phyloP scores from a whole-genome alignment of 352 stramenopile species.

The Phytophthora pistaciae region DNA sequence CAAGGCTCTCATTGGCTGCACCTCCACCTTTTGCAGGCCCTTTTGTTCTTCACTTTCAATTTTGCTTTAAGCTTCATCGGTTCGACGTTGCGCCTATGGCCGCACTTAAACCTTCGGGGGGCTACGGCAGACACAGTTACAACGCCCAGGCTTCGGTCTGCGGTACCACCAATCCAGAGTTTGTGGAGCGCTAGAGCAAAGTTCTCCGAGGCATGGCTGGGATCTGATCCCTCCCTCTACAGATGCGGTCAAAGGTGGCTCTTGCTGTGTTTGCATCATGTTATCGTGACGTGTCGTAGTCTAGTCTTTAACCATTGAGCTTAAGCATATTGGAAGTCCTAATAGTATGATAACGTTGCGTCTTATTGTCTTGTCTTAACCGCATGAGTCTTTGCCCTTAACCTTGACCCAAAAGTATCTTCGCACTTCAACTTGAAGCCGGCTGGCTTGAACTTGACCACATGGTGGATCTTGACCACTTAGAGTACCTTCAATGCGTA shows the following conservation, averaged over 20 bases:
- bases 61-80: background rate
- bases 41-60: background rate
- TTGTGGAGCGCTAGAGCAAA: background rate
- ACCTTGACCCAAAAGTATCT: background rate
- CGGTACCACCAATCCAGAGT: background rate
- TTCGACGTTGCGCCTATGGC: background rate
- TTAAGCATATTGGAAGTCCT: background rate
- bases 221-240: background rate
- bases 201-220: background rate
- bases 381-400: background rate
- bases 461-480: background rate
- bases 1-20: background rate
- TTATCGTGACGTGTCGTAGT: background rate
- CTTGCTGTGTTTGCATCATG: background rate
- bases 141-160: background rate
- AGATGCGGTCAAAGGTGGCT: background rate
- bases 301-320: background rate
- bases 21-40: background rate
- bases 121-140: background rate
- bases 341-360: background rate
- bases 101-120: background rate
- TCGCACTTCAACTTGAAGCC: background rate
- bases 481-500: background rate
- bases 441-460: background rate
- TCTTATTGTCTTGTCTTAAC: background rate